Base-by-base conservation (phyloP, 371 early-diverging fungal genomes). In the Mucor piriformis region DNA sequence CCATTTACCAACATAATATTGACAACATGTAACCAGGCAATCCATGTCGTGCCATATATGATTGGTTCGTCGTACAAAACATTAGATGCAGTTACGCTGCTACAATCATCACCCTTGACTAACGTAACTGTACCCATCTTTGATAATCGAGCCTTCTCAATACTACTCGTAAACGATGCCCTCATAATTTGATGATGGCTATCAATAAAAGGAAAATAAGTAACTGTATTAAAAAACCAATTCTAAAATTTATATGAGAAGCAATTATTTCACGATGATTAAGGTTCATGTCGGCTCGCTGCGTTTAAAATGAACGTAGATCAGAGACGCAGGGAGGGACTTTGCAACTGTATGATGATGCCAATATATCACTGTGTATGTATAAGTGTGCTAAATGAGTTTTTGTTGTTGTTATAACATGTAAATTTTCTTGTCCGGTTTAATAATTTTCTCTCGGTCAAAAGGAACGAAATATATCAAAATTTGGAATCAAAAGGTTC, bases 1-100 rank as follows among this genome's bases (percentile, higher is more conserved):
- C 62, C 24, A 40, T 73, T 63, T 24, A 57, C 68, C 16, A 70
- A 43, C 16, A 66, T 37, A 24, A 63, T 52, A 12, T 57, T 57
- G 23, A 64, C 11, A 25, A 54, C 33, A 32, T 63, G 64, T 1
- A 58, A 13, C 64, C 64, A 63, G 24, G 64, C 64, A 16, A 63
- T 16, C 64, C 64, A 63, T 1, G 64, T 63, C 24, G 64, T 63
- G 15, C 64, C 64, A 25, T 63, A 63, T 4, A 20, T 18, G n/a
- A 34, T 34, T 3, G 13, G 25, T 5, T 42, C 42, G 7, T 42
- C 42, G 20, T 42, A 16, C 20, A 42, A 18, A 18, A 2, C 42
- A 42, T 42, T 42, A 8, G 18, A 7, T 6, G 42, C 18, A 18
- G 42, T 18, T 42, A 42, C 8, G 10, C 42, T 42, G 18, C 20